Evolutionary conservation across 352 stramenopile species (phyloP).

Genomic region (Phytophthora pseudosyringae): DNA sequence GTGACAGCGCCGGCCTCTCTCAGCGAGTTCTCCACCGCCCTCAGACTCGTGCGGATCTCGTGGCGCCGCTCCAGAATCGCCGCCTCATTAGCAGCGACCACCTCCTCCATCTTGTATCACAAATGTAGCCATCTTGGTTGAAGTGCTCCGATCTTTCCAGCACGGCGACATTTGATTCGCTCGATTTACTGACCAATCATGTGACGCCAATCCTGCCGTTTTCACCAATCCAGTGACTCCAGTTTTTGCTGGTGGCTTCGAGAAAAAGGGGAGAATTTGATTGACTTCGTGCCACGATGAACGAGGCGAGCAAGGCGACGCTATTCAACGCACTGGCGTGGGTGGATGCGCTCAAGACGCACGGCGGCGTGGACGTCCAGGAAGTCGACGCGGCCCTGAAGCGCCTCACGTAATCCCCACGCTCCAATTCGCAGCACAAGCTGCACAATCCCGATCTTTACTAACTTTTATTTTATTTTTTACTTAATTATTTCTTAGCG

Average conservation of each 20-base stretch:
- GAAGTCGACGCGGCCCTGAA: slow-evolving; percentile 73
- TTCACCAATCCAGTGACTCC: slow-evolving; percentile 10
- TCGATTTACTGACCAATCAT: not conserved
- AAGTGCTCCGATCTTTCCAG: slow-evolving; percentile 15
- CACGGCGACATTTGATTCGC: slow-evolving; percentile 15
- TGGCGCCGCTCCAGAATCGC: slow-evolving; percentile 45
- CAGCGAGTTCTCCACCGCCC: slow-evolving; percentile 46
- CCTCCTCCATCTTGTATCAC: slow-evolving; percentile 19
- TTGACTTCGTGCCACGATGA: slow-evolving; percentile 29
- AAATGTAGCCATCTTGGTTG: slow-evolving; percentile 33
- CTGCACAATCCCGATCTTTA: not conserved
- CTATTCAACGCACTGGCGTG: slow-evolving; percentile 81
- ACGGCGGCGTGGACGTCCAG: slow-evolving; percentile 57
- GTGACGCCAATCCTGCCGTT: not conserved
- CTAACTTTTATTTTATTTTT: slow-evolving; percentile 10
- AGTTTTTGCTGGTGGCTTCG: slow-evolving; percentile 17
- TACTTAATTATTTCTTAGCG: slow-evolving; percentile 38
- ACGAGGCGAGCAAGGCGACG: slow-evolving; percentile 50
- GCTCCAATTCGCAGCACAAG: slow-evolving; percentile 38
- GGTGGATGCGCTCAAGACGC: slow-evolving; percentile 70
- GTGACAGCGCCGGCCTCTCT: slow-evolving; percentile 54
- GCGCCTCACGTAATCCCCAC: slow-evolving; percentile 50
- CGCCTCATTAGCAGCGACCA: slow-evolving; percentile 28
- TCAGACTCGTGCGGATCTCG: slow-evolving; percentile 50
- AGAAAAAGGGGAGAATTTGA: slow-evolving; percentile 26